Evolutionary conservation across 257 asterid genomes (phyloP), one percentile per base, ranked within the genome.

Genomic region (Primulina tabacum): DNA sequence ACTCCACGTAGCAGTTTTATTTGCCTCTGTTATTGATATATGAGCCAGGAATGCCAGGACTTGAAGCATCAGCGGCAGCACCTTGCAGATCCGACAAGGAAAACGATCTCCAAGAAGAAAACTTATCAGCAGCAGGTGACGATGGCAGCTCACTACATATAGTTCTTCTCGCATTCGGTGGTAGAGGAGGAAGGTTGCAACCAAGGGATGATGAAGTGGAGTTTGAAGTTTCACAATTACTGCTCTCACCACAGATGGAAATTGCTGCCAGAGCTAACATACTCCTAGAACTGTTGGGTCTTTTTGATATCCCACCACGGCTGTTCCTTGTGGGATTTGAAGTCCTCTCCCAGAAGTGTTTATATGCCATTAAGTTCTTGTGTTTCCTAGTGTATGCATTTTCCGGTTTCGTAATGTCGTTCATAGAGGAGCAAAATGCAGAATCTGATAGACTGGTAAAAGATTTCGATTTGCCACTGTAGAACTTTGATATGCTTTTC

Each of bases 31-130:
- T 78, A 73, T 69, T 55, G 68, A 62, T 80, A 74, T 56, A 71
- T 65, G 78, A 59, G 70, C 85, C 88, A 72, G 73, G 56, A 67
- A 65, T 29, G 63, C 81, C 71, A 6, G 86, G 75, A 64, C 66
- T 61, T 62, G 82, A 38, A 71, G 55, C 53, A 60, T 68, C 87
- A 79, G 80, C 79, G 68, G 82, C 89, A 60, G 86, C 90, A 77
- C 87, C 89, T 79, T 86, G 96, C 72, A 92, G 79, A 77, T 91
- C 95, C 71, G 88, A 83, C 68, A 91, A 74, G 57, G 97, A 91
- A 79, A 80, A 85, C 30, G 95, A 86, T 73, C 95, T 84, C 84
- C 83, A 85, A 6, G 96, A 63, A 73, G 87, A 73, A 52, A 81
- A 74, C 75, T 75, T 87, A 62, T 83, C 86, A 28, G 50, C 74